phyloP scores from a whole-genome alignment of 345 rosid genomes.

The Acer campestre region DNA sequence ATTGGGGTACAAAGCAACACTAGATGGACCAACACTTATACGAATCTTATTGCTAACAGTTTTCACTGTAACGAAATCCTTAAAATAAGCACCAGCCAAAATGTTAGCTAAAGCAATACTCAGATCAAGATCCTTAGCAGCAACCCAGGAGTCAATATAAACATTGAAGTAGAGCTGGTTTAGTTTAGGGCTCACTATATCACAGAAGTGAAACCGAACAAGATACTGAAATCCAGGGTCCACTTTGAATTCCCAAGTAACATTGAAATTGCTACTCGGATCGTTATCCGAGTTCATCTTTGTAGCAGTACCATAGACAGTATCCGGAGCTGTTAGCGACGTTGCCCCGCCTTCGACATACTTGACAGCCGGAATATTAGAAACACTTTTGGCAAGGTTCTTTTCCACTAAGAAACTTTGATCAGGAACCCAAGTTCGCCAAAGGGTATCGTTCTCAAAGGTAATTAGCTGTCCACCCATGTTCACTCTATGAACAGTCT shows the following conservation, averaged over 20 bases:
- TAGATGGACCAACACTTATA: constrained; percentile 59
- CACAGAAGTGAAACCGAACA: constrained; percentile 86
- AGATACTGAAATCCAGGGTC: constrained; percentile 71
- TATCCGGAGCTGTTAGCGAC: constrained; percentile 53
- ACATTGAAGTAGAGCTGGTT: constrained; percentile 76
- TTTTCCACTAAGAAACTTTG: constrained; percentile 34
- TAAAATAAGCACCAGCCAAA: constrained; percentile 51
- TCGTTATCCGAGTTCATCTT: constrained; percentile 54
- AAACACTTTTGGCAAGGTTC: constrained; percentile 42
- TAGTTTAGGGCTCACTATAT: constrained; percentile 51
- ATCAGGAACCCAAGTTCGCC: constrained; percentile 84
- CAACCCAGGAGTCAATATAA: constrained; percentile 57
- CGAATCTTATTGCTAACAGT: constrained; percentile 40
- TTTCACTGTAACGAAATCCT: constrained; percentile 53
- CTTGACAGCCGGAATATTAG: constrained; percentile 51
- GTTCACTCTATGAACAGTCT: constrained; percentile 77
- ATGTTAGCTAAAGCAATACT: constrained; percentile 23
- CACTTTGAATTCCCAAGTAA: constrained; percentile 76
- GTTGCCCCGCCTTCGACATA: constrained; percentile 57
- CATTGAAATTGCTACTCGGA: constrained; percentile 66
- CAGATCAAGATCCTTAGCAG: constrained; percentile 51
- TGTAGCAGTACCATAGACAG: constrained; percentile 72
- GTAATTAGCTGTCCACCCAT: constrained; percentile 81
- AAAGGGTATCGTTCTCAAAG: constrained; percentile 61
- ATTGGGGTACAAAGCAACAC: constrained; percentile 31